These are phyloP conservation scores for Termitomyces sp. DNA, from an alignment of 768 basidiomycete species.

Conservation along the genomic window DNA sequence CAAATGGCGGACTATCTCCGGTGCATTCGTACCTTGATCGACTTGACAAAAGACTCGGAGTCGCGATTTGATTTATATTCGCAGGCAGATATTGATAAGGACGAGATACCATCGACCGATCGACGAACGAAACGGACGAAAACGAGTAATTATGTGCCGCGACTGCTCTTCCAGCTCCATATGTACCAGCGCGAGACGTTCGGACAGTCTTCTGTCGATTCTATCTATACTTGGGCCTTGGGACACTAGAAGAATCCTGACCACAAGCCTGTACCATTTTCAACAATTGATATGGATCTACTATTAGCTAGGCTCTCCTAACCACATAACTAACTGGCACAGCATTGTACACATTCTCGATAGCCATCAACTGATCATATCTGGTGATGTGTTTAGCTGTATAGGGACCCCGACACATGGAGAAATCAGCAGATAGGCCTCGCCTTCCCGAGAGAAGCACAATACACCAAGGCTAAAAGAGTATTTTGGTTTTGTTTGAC, in stretches of 20 bases:
- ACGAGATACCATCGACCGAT: background rate
- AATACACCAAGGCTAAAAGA: background rate
- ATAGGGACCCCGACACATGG: background rate
- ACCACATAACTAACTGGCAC: too few species aligned
- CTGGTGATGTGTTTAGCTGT: background rate
- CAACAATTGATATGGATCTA: background rate
- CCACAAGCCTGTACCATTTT: background rate
- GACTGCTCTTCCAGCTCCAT: background rate
- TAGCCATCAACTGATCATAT: too few species aligned
- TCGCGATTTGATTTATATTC: background rate
- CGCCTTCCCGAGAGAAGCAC: background rate
- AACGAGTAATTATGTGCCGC: background rate
- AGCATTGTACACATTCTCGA: too few species aligned
- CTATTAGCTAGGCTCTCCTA: too few species aligned
- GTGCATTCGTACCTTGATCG: background rate
- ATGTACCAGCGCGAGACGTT: background rate
- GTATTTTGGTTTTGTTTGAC: background rate
- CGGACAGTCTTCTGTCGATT: background rate
- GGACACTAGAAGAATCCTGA: background rate
- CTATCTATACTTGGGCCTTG: background rate
- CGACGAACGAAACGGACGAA: background rate
- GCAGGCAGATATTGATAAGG: background rate
- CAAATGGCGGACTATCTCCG: background rate
- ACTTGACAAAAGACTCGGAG: background rate
- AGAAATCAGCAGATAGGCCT: background rate